These are phyloP conservation scores for Rubia tinctorum DNA, from an alignment of 305 asterid species.

Conservation along the genomic window DNA sequence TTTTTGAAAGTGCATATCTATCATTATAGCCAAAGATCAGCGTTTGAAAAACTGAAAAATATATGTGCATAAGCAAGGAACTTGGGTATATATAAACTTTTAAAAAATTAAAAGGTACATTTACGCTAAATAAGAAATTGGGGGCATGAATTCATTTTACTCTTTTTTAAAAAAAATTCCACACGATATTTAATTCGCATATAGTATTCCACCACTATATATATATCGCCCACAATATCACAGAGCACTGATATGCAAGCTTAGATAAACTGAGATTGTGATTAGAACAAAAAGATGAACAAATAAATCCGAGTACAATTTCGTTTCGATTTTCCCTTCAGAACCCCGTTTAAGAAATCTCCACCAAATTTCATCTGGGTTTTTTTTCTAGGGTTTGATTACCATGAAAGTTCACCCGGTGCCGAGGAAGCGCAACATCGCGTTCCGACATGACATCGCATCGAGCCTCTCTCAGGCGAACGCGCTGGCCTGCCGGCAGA, in stretches of 20 bases:
- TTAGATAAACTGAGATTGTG: neutral
- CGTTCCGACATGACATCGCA: conserved; percentile 64
- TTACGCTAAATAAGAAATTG: too few species aligned
- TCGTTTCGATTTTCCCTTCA: neutral
- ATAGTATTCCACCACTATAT: neutral
- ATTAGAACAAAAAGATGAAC: too few species aligned
- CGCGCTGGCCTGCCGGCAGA: conserved; percentile 46
- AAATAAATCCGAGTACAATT: neutral
- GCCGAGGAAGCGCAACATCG: conserved; percentile 55
- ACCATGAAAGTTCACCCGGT: conserved; percentile 80
- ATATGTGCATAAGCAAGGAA: too few species aligned
- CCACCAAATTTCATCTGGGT: neutral
- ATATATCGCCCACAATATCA: neutral
- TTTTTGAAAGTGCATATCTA: too few species aligned
- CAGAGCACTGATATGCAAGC: neutral
- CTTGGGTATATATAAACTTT: too few species aligned
- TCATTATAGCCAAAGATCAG: too few species aligned
- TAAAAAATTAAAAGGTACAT: too few species aligned
- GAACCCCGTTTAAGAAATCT: neutral
- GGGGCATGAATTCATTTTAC: too few species aligned
- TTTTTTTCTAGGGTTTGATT: neutral
- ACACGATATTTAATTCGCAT: neutral
- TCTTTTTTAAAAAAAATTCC: neutral
- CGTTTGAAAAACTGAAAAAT: too few species aligned
- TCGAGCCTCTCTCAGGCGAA: conserved; percentile 48